Conservation (phyloP, 2,329 filamentous ascomycete genomes). For the Pseudogymnoascus sp. region DNA sequence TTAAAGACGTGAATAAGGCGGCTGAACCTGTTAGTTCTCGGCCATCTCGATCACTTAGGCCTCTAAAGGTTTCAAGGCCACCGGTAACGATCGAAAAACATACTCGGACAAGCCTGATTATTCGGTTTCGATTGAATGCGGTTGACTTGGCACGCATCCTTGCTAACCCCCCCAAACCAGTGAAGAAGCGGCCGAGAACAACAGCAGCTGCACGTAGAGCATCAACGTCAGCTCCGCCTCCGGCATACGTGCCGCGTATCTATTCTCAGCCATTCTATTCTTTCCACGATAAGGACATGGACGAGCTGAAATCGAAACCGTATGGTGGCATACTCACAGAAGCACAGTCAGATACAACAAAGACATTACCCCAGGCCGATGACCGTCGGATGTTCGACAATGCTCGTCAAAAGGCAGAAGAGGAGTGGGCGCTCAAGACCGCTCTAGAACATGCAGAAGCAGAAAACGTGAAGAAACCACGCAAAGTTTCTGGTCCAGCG, state of each 20-base stretch:
- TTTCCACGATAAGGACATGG: slow-evolving; percentile 79
- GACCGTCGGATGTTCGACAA: slow-evolving; percentile 85
- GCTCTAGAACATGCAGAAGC: slow-evolving; percentile 59
- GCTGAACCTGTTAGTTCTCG: slow-evolving; percentile 28
- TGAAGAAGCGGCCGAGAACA: slow-evolving; percentile 36
- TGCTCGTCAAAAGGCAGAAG: slow-evolving; percentile 82
- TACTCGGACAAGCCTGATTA: slow-evolving; percentile 33
- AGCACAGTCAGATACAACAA: slow-evolving; percentile 80
- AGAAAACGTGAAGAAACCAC: slow-evolving; percentile 55
- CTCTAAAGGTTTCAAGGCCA: slow-evolving; percentile 32
- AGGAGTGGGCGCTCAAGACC: slow-evolving; percentile 71
- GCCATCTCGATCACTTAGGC: slow-evolving; percentile 51
- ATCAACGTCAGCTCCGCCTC: slow-evolving; percentile 29
- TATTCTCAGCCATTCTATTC: slow-evolving; percentile 79
- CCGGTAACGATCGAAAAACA: slow-evolving; percentile 32
- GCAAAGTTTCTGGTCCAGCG: slow-evolving; percentile 73
- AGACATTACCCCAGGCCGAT: slow-evolving; percentile 69
- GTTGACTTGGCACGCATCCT: slow-evolving; percentile 53
- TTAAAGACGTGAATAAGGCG: slow-evolving; percentile 14
- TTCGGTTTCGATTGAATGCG: slow-evolving; percentile 51
- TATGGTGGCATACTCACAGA: slow-evolving; percentile 92
- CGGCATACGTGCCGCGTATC: slow-evolving; percentile 27
- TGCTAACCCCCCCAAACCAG: slow-evolving; percentile 48
- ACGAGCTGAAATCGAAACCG: slow-evolving; percentile 84
- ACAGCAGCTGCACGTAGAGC: slow-evolving; percentile 31